Evolutionary conservation across 805 yeast species (phyloP), one percentile per base, ranked within the genome.

Genomic region (Suhomyces xylopsoci): DNA sequence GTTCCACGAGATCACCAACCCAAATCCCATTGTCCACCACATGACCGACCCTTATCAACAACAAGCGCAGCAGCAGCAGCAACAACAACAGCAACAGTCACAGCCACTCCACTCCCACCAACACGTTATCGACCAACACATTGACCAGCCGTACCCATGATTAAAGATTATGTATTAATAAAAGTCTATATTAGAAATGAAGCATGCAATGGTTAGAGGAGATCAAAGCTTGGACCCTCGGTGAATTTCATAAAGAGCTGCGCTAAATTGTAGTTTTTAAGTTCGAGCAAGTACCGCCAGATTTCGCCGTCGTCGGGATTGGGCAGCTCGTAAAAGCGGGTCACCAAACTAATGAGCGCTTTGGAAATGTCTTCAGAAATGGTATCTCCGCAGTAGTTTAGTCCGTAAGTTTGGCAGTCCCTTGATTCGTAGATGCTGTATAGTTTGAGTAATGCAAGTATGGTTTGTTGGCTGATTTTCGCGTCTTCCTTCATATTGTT

Each of bases 1-100:
- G 96, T 89, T 90, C 66, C 85, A 84, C 51, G 96, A 90, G 61
- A 85, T 81, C 54, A 77, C 83, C 52, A 71, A 68, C 54, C 77
- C 78, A 3, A 62, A 58, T 36, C 73, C 76, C 3, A 56, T 67
- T 52, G 62, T 68, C 59, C 71, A 64, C 50, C 68, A 60, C 26
- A 57, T 73, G 55, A 54, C 62, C 14, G 74, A 71, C 45, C 74
- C 74, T 7, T 70, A 67, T 55, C 65, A 58, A 48, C 70, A 67
- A 41, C 60, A 53, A 30, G 58, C 58, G 3, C 58, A 53, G 47
- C 51, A 52, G 44, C n/a, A n/a, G 28, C 55, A 48, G 8, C 52
- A 49, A 19, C 56, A 46, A 25, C 68, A 62, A 25, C 59, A 57
- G 20, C 58, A 54, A 26, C 62, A 59, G 24, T 61, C 56, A 28